These are phyloP conservation scores for Rhodomyrtus tomentosa DNA, from an alignment of 345 rosid species.

Conservation along the genomic window DNA sequence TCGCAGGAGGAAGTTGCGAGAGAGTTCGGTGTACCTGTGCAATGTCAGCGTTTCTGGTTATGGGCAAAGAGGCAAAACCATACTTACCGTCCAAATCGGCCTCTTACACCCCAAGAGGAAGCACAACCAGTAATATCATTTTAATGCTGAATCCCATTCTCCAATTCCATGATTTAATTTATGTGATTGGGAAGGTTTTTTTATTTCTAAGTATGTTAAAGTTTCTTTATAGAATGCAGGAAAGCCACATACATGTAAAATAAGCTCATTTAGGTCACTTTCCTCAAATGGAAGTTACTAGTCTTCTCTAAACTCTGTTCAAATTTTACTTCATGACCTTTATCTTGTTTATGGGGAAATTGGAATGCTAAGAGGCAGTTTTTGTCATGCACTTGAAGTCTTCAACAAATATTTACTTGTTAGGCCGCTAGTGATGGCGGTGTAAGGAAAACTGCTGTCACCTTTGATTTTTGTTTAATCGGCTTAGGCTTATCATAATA, in stretches of 20 bases:
- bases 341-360: background rate
- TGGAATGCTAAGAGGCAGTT: background rate
- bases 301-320: background rate
- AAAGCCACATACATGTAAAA: background rate
- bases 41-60: conserved; percentile 82
- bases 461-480: background rate
- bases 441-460: background rate
- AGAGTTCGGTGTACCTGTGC: conserved; percentile 86
- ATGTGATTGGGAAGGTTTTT: background rate
- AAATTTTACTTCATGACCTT: background rate
- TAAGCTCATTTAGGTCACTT: background rate
- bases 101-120: conserved; percentile 77
- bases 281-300: background rate
- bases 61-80: conserved; percentile 99
- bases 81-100: conserved; percentile 93
- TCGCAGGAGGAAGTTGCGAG: conserved; percentile 89
- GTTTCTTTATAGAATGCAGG: background rate
- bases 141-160: background rate
- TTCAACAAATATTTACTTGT: background rate
- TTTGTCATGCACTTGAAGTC: background rate
- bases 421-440: background rate
- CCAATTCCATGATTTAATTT: background rate
- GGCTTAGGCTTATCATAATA: background rate
- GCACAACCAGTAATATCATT: conserved; percentile 47
- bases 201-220: background rate